Conservation (phyloP, 108 stramenopile species). For the Nitzschia inconspicua region DNA sequence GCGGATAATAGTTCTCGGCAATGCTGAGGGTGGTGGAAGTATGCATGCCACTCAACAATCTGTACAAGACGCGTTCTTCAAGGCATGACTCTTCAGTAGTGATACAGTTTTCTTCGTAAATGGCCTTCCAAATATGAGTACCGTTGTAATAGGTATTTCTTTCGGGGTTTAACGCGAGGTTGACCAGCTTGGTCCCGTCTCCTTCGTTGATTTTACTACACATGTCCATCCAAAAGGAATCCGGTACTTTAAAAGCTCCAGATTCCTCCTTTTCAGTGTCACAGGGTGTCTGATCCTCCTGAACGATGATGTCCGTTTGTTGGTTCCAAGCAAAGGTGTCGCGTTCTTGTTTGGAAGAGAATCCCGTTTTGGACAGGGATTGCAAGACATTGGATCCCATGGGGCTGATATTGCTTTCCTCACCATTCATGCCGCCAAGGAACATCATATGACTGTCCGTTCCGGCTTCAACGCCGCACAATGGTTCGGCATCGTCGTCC, state of each 20-base stretch:
- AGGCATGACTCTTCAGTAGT: slow-evolving; percentile 62
- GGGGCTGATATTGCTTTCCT: not conserved
- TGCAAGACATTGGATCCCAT: slow-evolving; percentile 27
- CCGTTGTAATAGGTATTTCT: slow-evolving; percentile 96
- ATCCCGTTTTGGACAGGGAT: slow-evolving; percentile 25
- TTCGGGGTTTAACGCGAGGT: slow-evolving; percentile 87
- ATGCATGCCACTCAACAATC: slow-evolving; percentile 86
- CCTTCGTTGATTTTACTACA: slow-evolving; percentile 65
- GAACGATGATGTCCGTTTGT: slow-evolving; percentile 59
- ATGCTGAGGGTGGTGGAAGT: slow-evolving; percentile 85
- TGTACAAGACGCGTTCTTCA: slow-evolving; percentile 91
- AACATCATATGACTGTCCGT: slow-evolving; percentile 1
- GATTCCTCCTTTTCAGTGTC: slow-evolving; percentile 21
- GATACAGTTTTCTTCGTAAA: slow-evolving; percentile 92
- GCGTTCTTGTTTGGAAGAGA: slow-evolving; percentile 46
- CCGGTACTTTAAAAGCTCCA: slow-evolving; percentile 46
- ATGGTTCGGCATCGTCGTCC: slow-evolving; percentile 75
- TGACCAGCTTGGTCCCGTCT: slow-evolving; percentile 68
- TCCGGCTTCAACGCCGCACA: slow-evolving; percentile 59
- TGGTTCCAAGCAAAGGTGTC: slow-evolving; percentile 74
- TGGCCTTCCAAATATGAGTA: slow-evolving; percentile 87
- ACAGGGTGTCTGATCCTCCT: slow-evolving; percentile 41
- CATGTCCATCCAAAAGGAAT: slow-evolving; percentile 88
- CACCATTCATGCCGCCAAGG: slow-evolving; percentile 7
- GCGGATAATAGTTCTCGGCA: slow-evolving; percentile 89